phyloP scores from a whole-genome alignment of 2,329 filamentous ascomycete species.

The Scortechinia acanthostroma region DNA sequence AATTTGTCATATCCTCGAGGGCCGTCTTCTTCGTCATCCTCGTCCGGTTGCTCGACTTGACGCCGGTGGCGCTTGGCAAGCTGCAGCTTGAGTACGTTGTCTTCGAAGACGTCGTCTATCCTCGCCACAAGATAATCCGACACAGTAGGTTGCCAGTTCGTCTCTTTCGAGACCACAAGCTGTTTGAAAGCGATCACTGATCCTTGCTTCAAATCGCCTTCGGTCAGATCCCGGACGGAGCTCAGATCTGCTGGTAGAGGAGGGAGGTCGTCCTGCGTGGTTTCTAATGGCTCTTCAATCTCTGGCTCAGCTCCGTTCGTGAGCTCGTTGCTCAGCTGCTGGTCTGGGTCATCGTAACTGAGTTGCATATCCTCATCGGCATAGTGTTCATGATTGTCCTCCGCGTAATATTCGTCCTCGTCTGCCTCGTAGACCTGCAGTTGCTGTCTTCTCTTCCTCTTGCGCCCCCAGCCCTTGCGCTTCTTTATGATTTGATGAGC shows the following conservation, averaged over 20 bases:
- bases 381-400: constrained; percentile 5
- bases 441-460: constrained; percentile 29
- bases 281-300: background rate
- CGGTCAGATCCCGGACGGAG: constrained; percentile 23
- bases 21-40: constrained; percentile 33
- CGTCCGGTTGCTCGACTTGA: constrained; percentile 23
- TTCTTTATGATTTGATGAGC: constrained; percentile 28
- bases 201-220: constrained; percentile 20
- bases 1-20: constrained; percentile 41
- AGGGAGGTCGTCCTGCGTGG: constrained; percentile 21
- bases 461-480: constrained; percentile 14
- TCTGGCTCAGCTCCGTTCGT: background rate
- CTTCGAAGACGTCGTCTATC: constrained; percentile 28
- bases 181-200: constrained; percentile 34
- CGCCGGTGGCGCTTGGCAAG: constrained; percentile 38
- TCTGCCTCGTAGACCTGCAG: constrained; percentile 24
- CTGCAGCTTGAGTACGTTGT: constrained; percentile 26
- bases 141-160: constrained; percentile 33
- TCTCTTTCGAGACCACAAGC: constrained; percentile 32
- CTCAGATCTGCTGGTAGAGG: constrained; percentile 30
- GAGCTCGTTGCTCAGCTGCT: background rate
- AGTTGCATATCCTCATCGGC: background rate
- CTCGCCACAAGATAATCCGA: constrained; percentile 42
- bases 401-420: constrained; percentile 12
- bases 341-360: background rate